These are phyloP conservation scores for Agrocybe praecox DNA, from an alignment of 768 basidiomycete genomes.

Conservation along the genomic window DNA sequence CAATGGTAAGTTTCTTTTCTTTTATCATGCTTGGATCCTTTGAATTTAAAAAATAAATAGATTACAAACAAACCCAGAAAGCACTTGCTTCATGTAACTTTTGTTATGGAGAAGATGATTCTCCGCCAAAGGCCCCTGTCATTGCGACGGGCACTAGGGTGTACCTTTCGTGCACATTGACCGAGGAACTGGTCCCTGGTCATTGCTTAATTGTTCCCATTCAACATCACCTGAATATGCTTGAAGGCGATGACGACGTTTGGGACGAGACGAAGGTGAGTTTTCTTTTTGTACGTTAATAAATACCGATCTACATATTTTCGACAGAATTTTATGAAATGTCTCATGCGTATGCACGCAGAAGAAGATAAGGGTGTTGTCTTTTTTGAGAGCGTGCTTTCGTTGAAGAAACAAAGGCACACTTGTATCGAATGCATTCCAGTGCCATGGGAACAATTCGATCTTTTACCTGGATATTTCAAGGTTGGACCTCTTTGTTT, in stretches of 20 bases:
- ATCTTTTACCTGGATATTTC: conserved; percentile 91
- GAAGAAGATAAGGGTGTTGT: conserved; percentile 92
- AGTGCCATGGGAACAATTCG: conserved; percentile 85
- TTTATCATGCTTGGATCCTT: not conserved
- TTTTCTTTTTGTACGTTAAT: conserved; percentile 2
- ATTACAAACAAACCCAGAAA: conserved; percentile 94
- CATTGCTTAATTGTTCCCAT: conserved; percentile 97
- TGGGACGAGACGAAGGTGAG: conserved; percentile 96
- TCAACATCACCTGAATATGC: conserved; percentile 87
- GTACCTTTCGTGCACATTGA: conserved; percentile 88
- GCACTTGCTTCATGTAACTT: conserved; percentile 84
- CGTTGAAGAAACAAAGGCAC: conserved; percentile 85
- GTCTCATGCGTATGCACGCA: conserved; percentile 92
- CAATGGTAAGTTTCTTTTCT: conserved; percentile 60
- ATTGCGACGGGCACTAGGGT: conserved; percentile 89
- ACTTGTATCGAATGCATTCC: conserved; percentile 95
- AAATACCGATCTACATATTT: not conserved
- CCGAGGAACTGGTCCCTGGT: conserved; percentile 87
- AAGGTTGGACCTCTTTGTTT: conserved; percentile 47
- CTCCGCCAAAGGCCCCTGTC: conserved; percentile 83
- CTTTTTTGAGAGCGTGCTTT: conserved; percentile 94
- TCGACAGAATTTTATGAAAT: conserved; percentile 80
- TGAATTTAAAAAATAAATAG: conserved; percentile 38
- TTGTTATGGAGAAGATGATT: conserved; percentile 93
- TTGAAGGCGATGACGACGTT: conserved; percentile 95